phyloP scores from a whole-genome alignment of 768 basidiomycete genomes.

The Crassisporium funariophilum region DNA sequence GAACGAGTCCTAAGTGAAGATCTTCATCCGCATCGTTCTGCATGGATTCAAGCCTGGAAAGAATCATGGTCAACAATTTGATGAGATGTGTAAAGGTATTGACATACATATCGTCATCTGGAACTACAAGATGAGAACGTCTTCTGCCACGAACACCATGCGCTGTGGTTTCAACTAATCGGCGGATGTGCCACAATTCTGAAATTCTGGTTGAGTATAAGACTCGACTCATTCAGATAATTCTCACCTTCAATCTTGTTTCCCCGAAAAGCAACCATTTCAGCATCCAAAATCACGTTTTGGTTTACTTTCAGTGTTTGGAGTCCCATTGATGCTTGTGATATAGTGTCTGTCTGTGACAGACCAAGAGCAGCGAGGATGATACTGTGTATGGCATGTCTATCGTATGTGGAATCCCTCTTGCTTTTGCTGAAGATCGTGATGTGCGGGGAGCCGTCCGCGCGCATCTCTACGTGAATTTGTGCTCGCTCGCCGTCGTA shows the following conservation, averaged over 20 bases:
- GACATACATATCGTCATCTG: constrained; percentile 16
- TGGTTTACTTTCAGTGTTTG: constrained; percentile 25
- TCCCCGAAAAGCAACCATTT: constrained; percentile 86
- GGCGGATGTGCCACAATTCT: constrained; percentile 81
- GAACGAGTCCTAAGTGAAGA: constrained; percentile 76
- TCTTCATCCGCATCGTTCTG: constrained; percentile 34
- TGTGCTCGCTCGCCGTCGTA: constrained; percentile 96
- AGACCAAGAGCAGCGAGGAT: constrained; percentile 61
- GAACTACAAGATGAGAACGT: constrained; percentile 16
- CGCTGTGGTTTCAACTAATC: constrained; percentile 60
- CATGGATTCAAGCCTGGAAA: constrained; percentile 29
- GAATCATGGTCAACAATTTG: constrained; percentile 1
- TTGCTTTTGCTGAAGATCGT: constrained; percentile 89
- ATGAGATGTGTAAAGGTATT: neutral
- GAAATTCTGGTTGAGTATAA: neutral
- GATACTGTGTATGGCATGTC: constrained; percentile 61
- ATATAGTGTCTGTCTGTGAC: too few relatives aligned
- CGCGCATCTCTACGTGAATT: constrained; percentile 70
- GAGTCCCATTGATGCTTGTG: neutral
- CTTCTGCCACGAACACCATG: constrained; percentile 45
- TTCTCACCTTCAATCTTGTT: constrained; percentile 69
- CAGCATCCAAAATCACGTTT: constrained; percentile 71
- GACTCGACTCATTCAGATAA: neutral
- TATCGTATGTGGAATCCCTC: constrained; percentile 78
- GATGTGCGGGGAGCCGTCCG: constrained; percentile 45